A percentile compares a stretch with the other conserved stretches of the same genome.
phyloP scores from a whole-genome alignment of 306 rosid genomes.

The Clitoria ternatea region DNA sequence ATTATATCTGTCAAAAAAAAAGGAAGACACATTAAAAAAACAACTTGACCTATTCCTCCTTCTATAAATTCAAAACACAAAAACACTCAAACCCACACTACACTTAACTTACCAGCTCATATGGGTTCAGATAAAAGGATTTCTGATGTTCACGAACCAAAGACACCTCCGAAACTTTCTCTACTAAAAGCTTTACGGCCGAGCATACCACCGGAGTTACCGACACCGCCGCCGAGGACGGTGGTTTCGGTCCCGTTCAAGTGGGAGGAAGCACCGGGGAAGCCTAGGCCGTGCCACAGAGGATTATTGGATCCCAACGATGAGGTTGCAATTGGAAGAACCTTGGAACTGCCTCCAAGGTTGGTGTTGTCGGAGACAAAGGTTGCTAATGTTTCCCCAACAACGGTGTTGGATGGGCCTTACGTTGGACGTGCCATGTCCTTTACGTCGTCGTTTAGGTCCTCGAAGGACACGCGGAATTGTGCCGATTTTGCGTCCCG shows the following conservation, averaged over 20 bases:
- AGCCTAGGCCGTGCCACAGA: slow-evolving; percentile 39
- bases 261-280: slow-evolving; percentile 97
- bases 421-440: slow-evolving; percentile 50
- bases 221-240: slow-evolving; percentile 49
- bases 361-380: slow-evolving; percentile 31
- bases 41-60: too few species aligned
- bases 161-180: slow-evolving; percentile 36
- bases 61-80: too few species aligned
- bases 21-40: too few species aligned
- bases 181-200: slow-evolving; percentile 29
- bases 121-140: slow-evolving; percentile 18
- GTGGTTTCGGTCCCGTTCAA: slow-evolving; percentile 63
- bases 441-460: slow-evolving; percentile 37
- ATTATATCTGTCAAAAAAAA: too few species aligned
- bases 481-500: slow-evolving; percentile 43
- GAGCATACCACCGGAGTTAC: slow-evolving; percentile 27
- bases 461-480: slow-evolving; percentile 12
- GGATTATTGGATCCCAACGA: slow-evolving; percentile 20
- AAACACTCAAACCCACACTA: too few species aligned
- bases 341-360: slow-evolving; percentile 91
- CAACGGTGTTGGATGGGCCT: slow-evolving; percentile 70
- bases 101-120: too few species aligned
- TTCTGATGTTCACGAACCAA: background rate
- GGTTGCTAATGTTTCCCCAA: slow-evolving; percentile 53
- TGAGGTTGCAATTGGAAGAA: slow-evolving; percentile 17